Evolutionary conservation across 352 stramenopile species (phyloP).

Genomic region (Phytophthora citrophthora): DNA sequence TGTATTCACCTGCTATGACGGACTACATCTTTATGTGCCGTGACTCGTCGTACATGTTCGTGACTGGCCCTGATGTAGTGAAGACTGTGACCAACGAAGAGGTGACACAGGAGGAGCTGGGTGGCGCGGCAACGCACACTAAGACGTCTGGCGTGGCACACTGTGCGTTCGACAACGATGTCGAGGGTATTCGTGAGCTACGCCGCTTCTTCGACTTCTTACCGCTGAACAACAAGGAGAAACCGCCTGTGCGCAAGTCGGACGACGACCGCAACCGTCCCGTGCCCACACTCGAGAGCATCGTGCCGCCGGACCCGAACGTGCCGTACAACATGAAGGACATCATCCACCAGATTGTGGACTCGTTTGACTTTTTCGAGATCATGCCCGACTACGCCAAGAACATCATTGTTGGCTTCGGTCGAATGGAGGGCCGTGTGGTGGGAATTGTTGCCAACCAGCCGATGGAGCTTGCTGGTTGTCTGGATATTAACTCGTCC

Average conservation of each 20-base stretch:
- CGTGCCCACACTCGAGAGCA: constrained; percentile 89
- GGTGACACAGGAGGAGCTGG: constrained; percentile 95
- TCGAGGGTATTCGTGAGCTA: constrained; percentile 94
- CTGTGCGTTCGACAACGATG: constrained; percentile 96
- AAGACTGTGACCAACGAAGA: constrained; percentile 98
- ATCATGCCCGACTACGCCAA: constrained; percentile 97
- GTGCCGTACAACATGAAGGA: constrained; percentile 98
- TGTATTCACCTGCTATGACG: constrained; percentile 98
- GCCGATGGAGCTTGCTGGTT: constrained; percentile 96
- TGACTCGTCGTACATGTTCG: constrained; percentile 99
- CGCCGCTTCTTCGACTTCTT: constrained; percentile 96
- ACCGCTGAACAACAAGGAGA: constrained; percentile 93
- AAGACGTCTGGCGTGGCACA: constrained; percentile 96
- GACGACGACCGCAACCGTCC: constrained; percentile 89
- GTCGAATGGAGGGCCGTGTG: constrained; percentile 95
- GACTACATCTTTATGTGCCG: constrained; percentile 99
- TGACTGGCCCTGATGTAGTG: constrained; percentile 98
- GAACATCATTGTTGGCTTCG: constrained; percentile 98
- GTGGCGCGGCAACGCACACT: constrained; percentile 95
- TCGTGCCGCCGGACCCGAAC: constrained; percentile 98
- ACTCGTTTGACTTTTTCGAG: constrained; percentile 97
- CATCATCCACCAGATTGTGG: constrained; percentile 95
- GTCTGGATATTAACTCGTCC: constrained; percentile 97
- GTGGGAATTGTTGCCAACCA: constrained; percentile 99
- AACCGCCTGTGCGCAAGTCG: constrained; percentile 76